Base-by-base conservation (phyloP, 2,329 filamentous ascomycete species). In the Ambrosiella xylebori region DNA sequence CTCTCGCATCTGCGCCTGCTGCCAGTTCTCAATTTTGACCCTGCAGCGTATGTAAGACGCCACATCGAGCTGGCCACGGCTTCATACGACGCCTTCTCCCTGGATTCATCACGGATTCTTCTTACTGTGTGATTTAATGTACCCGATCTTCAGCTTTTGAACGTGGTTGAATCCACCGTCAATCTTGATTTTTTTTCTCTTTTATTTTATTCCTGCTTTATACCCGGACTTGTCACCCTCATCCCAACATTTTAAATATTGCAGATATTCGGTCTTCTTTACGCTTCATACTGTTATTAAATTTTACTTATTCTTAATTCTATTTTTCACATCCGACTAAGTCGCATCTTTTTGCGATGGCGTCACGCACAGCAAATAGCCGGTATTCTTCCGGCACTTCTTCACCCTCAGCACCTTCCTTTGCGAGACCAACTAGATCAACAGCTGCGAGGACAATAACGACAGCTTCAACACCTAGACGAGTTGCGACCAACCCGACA, bases 401-500 rank as follows among this genome's bases (percentile, higher is more conserved):
- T 11, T 56, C 59, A 37, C 27, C 59, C 15, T 51, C 56, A 37
- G 36, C 59, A 17, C 56, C 59, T 27, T 56, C 59, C n/a, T 60
- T 60, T 40, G 59, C 59, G 45, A 41, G 53, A 39, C 53, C 56
- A 7, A 60, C 59, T 12, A 47, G 59, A 58, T 57, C 59, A 55
- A 56, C 59, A 27, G 38, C 27, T 40, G 56, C 59, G 9, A 45
- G 52, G 39, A 52, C 59, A 37, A 49, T 56, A 51, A 35, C 53
- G 7, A 19, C 57, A n/a, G 51, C 51, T 11, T 40, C 57, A 17
- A 58, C 59, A 6, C 59, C 59, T 5, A 53, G 59, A 36, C 56
- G 56, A 36, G 59, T 60, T n/a, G 59, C 58, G 6, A 60, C 59
- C 7, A 60, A 57, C 27, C 59, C 59, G 8, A 58, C 40, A 39